Conservation (phyloP, 805 yeast species). For the Pichia insulana region DNA sequence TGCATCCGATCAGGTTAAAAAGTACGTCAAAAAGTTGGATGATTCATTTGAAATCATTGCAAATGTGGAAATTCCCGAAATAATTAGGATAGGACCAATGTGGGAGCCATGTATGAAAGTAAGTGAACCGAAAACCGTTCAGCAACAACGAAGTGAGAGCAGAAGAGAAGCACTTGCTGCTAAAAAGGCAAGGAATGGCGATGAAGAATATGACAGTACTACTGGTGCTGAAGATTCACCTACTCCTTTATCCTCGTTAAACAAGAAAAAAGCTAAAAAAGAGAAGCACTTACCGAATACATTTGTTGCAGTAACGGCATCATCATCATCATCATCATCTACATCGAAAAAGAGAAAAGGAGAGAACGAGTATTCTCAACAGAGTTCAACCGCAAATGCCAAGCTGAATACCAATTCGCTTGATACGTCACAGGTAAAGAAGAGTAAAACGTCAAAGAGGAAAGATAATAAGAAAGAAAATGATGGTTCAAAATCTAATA, state of each 20-base stretch:
- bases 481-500: neutral
- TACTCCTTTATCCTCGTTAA: conserved; percentile 2
- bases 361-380: neutral
- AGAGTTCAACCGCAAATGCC: neutral
- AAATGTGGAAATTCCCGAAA: conserved; percentile 74
- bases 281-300: neutral
- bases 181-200: conserved; percentile 43
- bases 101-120: conserved; percentile 87
- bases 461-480: conserved; percentile 1
- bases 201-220: conserved; percentile 18
- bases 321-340: neutral
- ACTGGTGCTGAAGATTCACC: conserved; percentile 15
- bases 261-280: neutral
- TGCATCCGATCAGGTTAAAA: conserved; percentile 68
- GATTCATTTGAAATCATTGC: conserved; percentile 69
- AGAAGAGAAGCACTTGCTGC: conserved; percentile 93
- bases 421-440: neutral
- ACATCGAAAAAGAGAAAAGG: neutral
- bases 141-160: conserved; percentile 67
- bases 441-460: neutral
- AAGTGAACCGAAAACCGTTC: conserved; percentile 52
- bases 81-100: conserved; percentile 65
- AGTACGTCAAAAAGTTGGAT: conserved; percentile 65
- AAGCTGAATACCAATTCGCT: neutral
- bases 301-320: neutral